Percentiles rank a stretch among this genome's conserved stretches.
Conservation (phyloP, 2,329 filamentous ascomycete genomes). For the Fusarium stilboides region DNA sequence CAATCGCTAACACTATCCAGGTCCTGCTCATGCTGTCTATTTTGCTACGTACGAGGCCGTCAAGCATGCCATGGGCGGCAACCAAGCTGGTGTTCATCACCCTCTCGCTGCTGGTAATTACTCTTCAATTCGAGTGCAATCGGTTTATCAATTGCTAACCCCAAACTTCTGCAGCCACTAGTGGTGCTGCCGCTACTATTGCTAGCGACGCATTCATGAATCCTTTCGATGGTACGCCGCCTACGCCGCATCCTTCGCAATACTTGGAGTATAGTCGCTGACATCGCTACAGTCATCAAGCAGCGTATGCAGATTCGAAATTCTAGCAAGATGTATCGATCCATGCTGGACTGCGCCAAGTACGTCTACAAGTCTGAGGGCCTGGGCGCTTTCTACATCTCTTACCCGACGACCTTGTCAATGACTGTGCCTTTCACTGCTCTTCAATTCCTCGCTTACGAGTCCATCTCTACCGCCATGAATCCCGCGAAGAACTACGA, state of each 20-base stretch:
- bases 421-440: constrained; percentile 99
- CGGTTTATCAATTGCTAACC: constrained; percentile 19
- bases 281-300: constrained; percentile 84
- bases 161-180: constrained; percentile 74
- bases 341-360: constrained; percentile 87
- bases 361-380: constrained; percentile 92
- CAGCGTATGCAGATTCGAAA: constrained; percentile 99
- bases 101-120: constrained; percentile 88
- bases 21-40: constrained; percentile 96
- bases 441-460: constrained; percentile 97
- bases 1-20: constrained; percentile 63
- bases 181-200: constrained; percentile 95
- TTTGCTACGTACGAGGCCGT: constrained; percentile 98
- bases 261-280: constrained; percentile 3
- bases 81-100: constrained; percentile 88
- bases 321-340: constrained; percentile 88
- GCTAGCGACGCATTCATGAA: constrained; percentile 99
- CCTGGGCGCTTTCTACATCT: constrained; percentile 94
- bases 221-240: constrained; percentile 88
- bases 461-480: constrained; percentile 94
- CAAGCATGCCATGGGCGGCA: constrained; percentile 96
- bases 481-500: constrained; percentile 91
- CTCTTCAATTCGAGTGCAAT: background rate
- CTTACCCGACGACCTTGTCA: constrained; percentile 95
- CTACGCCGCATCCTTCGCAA: constrained; percentile 52